These are phyloP conservation scores for Leishmania tarentolae DNA, from an alignment of 208 protist species.

Conservation along the genomic window DNA sequence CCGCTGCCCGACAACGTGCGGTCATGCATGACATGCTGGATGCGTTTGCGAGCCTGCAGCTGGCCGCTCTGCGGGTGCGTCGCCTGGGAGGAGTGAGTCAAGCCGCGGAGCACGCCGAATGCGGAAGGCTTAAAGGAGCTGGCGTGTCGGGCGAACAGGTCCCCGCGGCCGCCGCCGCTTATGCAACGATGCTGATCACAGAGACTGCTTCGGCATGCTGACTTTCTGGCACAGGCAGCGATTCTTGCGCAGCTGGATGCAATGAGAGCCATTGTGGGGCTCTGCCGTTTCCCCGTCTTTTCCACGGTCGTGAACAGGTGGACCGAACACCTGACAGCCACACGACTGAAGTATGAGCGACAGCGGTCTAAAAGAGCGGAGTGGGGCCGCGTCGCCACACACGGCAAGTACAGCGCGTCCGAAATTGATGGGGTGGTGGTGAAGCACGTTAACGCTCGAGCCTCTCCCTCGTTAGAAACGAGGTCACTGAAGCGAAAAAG, in stretches of 20 bases:
- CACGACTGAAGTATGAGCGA: neutral
- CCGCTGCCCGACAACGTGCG: constrained; percentile 28
- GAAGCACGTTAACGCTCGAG: neutral
- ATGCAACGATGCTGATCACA: constrained; percentile 14
- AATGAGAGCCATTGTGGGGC: neutral
- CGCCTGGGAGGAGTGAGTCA: constrained; percentile 57
- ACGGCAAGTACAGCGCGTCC: neutral
- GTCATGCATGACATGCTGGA: constrained; percentile 37
- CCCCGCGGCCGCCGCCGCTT: constrained; percentile 55
- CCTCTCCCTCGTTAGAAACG: neutral
- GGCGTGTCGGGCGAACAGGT: constrained; percentile 49
- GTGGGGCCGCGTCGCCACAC: neutral
- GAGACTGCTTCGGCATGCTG: neutral
- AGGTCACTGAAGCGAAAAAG: neutral
- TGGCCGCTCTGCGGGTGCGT: constrained; percentile 67
- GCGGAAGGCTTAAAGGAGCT: constrained; percentile 15
- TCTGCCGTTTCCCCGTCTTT: neutral
- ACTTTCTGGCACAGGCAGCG: no score
- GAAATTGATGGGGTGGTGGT: neutral
- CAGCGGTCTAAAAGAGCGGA: neutral
- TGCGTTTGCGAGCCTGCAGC: constrained; percentile 62
- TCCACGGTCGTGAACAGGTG: neutral
- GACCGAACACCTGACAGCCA: neutral
- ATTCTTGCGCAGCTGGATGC: neutral
- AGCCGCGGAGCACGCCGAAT: constrained; percentile 40